Conservation (phyloP, 1,284 basidiomycete genomes). For the Ceratobasidium sp. region DNA sequence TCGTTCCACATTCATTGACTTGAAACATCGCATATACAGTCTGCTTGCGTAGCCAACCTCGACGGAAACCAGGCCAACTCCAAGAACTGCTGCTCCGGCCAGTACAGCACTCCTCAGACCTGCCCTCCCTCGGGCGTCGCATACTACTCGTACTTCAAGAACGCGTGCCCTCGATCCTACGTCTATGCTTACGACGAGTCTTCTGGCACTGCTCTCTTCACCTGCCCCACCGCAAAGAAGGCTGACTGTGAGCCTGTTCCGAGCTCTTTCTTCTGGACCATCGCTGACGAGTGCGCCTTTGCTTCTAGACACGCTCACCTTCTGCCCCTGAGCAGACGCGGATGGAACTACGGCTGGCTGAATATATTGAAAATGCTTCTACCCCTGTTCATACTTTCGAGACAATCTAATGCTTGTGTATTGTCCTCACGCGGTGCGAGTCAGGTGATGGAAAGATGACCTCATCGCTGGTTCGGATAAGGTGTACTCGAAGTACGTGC, state of each 20-base stretch:
- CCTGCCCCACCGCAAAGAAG: conserved; percentile 32
- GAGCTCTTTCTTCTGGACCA: conserved; percentile 18
- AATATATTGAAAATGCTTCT: not conserved
- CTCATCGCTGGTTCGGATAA: too few relatives aligned
- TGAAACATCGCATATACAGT: conserved; percentile 46
- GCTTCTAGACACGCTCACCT: conserved; percentile 44
- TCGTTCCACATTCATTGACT: conserved; percentile 54
- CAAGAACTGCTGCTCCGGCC: conserved; percentile 46
- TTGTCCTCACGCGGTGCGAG: not conserved
- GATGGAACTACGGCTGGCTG: conserved; percentile 23
- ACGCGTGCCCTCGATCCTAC: conserved; percentile 45
- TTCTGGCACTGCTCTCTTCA: conserved; percentile 43
- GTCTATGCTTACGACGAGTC: conserved; percentile 49
- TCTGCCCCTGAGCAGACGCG: conserved; percentile 43
- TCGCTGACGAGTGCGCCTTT: conserved; percentile 38
- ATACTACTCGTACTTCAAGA: conserved; percentile 40
- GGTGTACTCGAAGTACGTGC: too few relatives aligned
- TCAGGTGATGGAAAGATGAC: not conserved
- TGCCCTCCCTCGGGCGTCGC: conserved; percentile 38
- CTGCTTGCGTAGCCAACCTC: conserved; percentile 40
- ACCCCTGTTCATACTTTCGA: not conserved
- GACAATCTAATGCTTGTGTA: conserved; percentile 30
- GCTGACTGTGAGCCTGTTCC: conserved; percentile 39
- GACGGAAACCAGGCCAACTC: conserved; percentile 43
- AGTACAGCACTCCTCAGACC: conserved; percentile 44